phyloP scores from a whole-genome alignment of 2,329 filamentous ascomycete genomes.

The Alternaria brassicicola region DNA sequence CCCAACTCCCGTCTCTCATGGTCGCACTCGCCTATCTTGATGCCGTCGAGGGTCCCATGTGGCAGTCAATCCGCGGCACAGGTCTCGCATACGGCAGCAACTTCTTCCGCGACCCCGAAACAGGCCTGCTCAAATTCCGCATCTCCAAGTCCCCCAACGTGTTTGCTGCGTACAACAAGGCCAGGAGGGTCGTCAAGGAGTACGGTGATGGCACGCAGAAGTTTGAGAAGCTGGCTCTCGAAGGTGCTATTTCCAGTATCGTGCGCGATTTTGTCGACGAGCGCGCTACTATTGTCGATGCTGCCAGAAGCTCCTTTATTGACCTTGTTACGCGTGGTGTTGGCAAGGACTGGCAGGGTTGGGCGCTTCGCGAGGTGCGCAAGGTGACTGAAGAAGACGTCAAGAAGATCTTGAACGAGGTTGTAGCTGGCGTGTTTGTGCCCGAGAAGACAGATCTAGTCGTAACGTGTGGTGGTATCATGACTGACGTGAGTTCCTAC shows the following conservation, averaged over 20 bases:
- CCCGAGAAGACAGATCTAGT: slow-evolving; percentile 83
- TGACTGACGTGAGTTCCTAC: slow-evolving; percentile 73
- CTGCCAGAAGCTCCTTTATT: slow-evolving; percentile 83
- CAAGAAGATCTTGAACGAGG: slow-evolving; percentile 71
- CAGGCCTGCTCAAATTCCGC: slow-evolving; percentile 79
- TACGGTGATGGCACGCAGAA: slow-evolving; percentile 73
- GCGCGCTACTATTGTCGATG: slow-evolving; percentile 81
- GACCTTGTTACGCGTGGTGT: slow-evolving; percentile 79
- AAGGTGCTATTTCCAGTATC: slow-evolving; percentile 88
- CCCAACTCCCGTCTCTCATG: slow-evolving; percentile 79
- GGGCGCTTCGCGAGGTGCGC: slow-evolving; percentile 77
- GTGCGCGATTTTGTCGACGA: slow-evolving; percentile 87
- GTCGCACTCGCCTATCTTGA: slow-evolving; percentile 92
- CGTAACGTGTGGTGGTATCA: slow-evolving; percentile 83
- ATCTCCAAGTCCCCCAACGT: slow-evolving; percentile 91
- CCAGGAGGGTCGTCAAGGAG: slow-evolving; percentile 73
- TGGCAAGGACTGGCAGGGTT: slow-evolving; percentile 76
- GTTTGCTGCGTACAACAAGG: slow-evolving; percentile 81
- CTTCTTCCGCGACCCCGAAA: slow-evolving; percentile 78
- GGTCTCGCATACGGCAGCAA: slow-evolving; percentile 89
- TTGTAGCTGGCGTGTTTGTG: slow-evolving; percentile 80
- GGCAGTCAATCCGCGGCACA: slow-evolving; percentile 89
- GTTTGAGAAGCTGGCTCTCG: slow-evolving; percentile 82
- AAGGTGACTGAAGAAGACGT: slow-evolving; percentile 79
- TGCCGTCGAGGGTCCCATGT: slow-evolving; percentile 90